Conservation (phyloP, 345 rosid species). For the Mercurialis annua region DNA sequence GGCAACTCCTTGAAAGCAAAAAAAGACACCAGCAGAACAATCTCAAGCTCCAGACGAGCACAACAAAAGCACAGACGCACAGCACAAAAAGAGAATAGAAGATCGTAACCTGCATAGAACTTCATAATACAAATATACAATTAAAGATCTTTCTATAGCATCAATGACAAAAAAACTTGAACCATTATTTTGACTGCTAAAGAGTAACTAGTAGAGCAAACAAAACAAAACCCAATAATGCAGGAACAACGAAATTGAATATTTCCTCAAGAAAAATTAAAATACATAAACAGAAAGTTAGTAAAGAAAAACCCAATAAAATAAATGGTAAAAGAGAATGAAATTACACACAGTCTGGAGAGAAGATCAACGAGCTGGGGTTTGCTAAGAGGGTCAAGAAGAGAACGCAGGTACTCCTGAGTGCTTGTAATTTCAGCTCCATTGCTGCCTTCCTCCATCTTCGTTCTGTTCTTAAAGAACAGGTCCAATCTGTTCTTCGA, state of each 20-base stretch:
- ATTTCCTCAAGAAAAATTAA: not conserved
- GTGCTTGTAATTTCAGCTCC: conserved; percentile 19
- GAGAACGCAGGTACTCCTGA: conserved; percentile 47
- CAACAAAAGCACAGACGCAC: not conserved
- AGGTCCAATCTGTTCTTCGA: too few species aligned
- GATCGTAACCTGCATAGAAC: not conserved
- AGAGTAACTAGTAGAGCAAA: not conserved
- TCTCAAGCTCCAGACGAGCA: not conserved
- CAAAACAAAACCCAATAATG: not conserved
- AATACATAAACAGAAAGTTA: not conserved
- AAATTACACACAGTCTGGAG: conserved; percentile 42
- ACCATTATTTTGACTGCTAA: not conserved
- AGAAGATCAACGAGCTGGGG: conserved; percentile 71
- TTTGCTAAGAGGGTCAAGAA: conserved; percentile 61
- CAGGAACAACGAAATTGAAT: not conserved
- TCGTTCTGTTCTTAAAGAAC: conserved; percentile 51
- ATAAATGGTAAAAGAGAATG: not conserved
- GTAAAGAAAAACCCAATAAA: too few species aligned
- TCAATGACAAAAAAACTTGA: not conserved
- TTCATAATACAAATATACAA: not conserved
- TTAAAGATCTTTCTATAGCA: not conserved
- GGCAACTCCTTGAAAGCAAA: conserved; percentile 13
- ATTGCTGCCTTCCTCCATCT: conserved; percentile 45
- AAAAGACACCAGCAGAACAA: conserved; percentile 21
- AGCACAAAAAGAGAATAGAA: not conserved